Base-by-base conservation (phyloP, 108 stramenopile genomes). In the Cyclotella atomus region DNA sequence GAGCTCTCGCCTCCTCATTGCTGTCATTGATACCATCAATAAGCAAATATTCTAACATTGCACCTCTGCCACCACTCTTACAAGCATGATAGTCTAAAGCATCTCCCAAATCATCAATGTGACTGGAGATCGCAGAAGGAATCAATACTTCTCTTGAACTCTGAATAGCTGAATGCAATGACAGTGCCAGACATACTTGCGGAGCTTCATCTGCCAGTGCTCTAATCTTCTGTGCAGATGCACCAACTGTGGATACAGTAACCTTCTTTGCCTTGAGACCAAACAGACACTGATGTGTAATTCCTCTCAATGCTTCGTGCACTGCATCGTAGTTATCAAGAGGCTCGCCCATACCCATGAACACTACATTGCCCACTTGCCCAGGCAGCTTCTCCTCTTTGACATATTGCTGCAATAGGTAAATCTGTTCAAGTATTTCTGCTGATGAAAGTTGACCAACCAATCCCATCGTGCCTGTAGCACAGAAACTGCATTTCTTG, bases 321-420 rank as follows among this genome's bases (percentile, higher is more conserved):
- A 87, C 81, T 12, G 68, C 68, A 46, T 67, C 70, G 68, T 81
- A 83, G 65, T 83, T 85, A 27, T 88, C 83, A 27, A 84, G 36
- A 12, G 86, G 83, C 52, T 85, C 83, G 9, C 86, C 85, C 84
- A 84, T 82, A 9, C 86, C 88, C 86, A 89, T 87, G 59, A 87
- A 87, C 7, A 89, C 88, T 25, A 87, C 82, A 59, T 88, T 88
- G 12, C 60, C 21, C 4, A 52, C 29, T 16, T 47, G 9, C 1
- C 33, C 65, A 0, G 34, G 21, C 38, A 46, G 16, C 12, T 57
- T 57, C 56, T 32, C 29, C 10, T 57, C 5, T 57, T 32, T 49
- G 2, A 82, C 49, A 23, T 50, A 50, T 27, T 49, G 52, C 21
- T 70, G 59, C n/a, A 82, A 82, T 17, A 76, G 52, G 33, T 49